phyloP scores from a whole-genome alignment of 306 rosid genomes.

The Lablab purpureus region DNA sequence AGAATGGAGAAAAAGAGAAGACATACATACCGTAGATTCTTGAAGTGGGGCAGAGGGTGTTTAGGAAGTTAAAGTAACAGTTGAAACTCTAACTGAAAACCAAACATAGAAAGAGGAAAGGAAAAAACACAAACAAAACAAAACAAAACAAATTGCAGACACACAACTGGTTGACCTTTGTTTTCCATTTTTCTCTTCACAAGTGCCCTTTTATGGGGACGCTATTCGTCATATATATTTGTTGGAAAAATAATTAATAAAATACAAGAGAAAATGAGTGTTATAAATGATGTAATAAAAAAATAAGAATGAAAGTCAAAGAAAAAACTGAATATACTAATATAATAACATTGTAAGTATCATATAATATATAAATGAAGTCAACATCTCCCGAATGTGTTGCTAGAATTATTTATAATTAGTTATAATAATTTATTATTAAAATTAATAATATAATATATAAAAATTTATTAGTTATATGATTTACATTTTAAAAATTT shows the following conservation, averaged over 20 bases:
- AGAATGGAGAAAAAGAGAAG: conserved; percentile 46
- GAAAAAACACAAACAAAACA: conserved; percentile 31
- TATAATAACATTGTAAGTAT: too few relatives aligned
- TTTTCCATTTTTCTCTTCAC: background rate
- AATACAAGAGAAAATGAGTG: too few relatives aligned
- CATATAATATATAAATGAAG: too few relatives aligned
- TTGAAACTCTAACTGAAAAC: conserved; percentile 64
- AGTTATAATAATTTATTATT: too few relatives aligned
- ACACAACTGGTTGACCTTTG: conserved; percentile 64
- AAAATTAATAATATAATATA: too few relatives aligned
- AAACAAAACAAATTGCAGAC: background rate
- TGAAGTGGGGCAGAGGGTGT: conserved; percentile 61
- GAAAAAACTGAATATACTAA: background rate
- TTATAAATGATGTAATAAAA: background rate
- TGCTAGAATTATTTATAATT: too few relatives aligned
- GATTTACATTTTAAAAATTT: too few relatives aligned
- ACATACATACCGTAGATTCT: conserved; percentile 53
- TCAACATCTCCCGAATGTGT: too few relatives aligned
- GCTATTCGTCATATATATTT: background rate
- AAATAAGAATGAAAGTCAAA: background rate
- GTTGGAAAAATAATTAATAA: background rate
- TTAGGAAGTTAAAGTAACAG: conserved; percentile 62
- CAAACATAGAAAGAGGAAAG: background rate
- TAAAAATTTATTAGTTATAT: too few relatives aligned
- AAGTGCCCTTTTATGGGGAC: background rate